Evolutionary conservation across 2,329 filamentous ascomycete genomes (phyloP), one percentile per base, ranked within the genome.

Genomic region (Beauveria pseudobassiana): DNA sequence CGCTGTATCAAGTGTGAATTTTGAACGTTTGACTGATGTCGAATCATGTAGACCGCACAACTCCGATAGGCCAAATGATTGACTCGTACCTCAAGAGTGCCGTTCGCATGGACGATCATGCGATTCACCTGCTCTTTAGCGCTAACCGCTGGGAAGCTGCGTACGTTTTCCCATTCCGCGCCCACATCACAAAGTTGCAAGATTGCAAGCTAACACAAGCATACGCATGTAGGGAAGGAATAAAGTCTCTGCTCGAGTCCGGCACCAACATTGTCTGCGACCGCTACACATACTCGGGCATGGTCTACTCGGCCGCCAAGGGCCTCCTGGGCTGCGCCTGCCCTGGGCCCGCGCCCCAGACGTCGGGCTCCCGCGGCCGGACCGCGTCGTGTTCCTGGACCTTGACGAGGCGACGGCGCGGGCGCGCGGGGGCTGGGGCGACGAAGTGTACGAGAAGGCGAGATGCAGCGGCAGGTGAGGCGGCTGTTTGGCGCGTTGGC

Each of bases 271-370:
- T 99, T 38, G 80, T 99, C 45, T 87, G 93, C 67, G 95, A 99
- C 74, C 87, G 95, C 53, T 99, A 98, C 77, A 96, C 96, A 73
- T 93, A 96, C 78, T 95, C 90, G 22, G 95, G 95, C 59, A 90
- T 93, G 62, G 91, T 97, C 55, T 99, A 98, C 77, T 91, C 88
- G 26, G 91, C 91, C 0, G 93, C 95, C 3, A 98, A 98, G 72
- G 80, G 85, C 50, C 91, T 90, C 67, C 87, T 0, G 74, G 78
- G 2, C 81, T 97, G 14, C 78, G 82, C 0, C 78, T 97, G 0
- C 75, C 82, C 0, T 99, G 95, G 93, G 92, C 91, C 8, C 87
- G 90, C 67, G 82, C 86, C 18, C 91, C 93, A 1, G 95, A 98
- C 69, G 82, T 90, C 16, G 93, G 93, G 0, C 81, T 99, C 0